Conservation (phyloP, 192 early-diverging fungal genomes). For the Cetraspora pellucida region DNA sequence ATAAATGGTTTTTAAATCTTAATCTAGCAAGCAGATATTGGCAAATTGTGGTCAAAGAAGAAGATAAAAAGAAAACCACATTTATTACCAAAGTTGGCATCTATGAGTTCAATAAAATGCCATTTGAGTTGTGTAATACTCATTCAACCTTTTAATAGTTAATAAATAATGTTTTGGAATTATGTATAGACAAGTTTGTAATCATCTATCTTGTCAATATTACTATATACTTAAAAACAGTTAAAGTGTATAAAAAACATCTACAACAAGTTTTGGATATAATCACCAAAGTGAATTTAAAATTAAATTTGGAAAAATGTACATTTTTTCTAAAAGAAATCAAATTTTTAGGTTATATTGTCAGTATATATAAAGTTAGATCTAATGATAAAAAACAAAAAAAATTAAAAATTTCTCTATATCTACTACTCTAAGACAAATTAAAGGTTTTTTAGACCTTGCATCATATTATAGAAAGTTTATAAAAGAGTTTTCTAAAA, state of each 20-base stretch:
- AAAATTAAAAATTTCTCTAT: background rate
- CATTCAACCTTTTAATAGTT: too few relatives aligned
- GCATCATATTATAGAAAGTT: background rate
- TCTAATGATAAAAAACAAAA: background rate
- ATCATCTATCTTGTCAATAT: too few relatives aligned
- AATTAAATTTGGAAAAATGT: background rate
- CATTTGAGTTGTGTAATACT: too few relatives aligned
- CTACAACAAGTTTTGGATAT: background rate
- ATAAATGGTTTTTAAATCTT: background rate
- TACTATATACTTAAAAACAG: background rate
- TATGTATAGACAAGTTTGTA: too few relatives aligned
- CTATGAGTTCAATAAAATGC: too few relatives aligned
- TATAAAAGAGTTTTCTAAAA: background rate
- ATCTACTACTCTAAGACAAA: background rate
- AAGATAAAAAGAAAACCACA: background rate
- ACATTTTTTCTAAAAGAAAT: background rate
- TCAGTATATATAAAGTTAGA: background rate
- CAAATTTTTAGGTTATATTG: background rate
- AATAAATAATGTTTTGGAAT: too few relatives aligned
- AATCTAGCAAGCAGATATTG: too few relatives aligned
- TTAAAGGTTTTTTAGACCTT: background rate
- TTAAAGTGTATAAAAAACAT: constrained; percentile 41
- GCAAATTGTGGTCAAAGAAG: too few relatives aligned
- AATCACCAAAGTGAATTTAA: background rate
- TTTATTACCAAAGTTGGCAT: too few relatives aligned